Base-by-base conservation (phyloP, 169 alveolate genomes). In the Plasmodium knowlesi region DNA sequence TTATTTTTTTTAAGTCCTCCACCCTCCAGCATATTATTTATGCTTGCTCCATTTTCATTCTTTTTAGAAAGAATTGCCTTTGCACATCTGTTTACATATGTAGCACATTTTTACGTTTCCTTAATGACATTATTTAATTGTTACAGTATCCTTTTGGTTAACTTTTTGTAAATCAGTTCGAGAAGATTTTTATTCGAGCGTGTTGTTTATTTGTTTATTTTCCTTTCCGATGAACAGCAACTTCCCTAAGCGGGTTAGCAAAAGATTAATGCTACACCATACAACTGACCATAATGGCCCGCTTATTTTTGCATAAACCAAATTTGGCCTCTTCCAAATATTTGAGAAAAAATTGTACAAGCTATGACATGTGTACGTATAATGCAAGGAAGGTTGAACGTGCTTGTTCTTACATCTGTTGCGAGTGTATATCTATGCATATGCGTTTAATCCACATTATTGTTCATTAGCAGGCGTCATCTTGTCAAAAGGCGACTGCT, bases 1-100 rank as follows among this genome's bases (percentile, higher is more conserved):
- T 57, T 82, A 53, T 82, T 79, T 79, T 82, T 39, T 82, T 82
- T 82, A 82, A 82, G 89, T 82, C 41, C 71, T 82, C 34, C 34
- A n/a, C 41, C 71, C 54, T 9, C n/a, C 37, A 25, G 16, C 10
- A n/a, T 67, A 67, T 67, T 67, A 4, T 9, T 3, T 67, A 67
- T 67, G 30, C 37, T 25, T 6, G 6, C 37, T 25, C n/a, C n/a
- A n/a, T 22, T 67, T 67, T 25, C 6, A 16, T 67, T 67, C 37
- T 25, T 67, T 67, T 53, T 82, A 53, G 6, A 19, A 54, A 30
- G 10, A 37, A 53, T 54, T 46, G 9, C 25, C 41, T 82, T 53
- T 1, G 61, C 39, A 22, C 54, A 82, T 46, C 85, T 39, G n/a
- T 46, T 80, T 80, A 16, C 25, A 74, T 74, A 43, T 25, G 54